Evolutionary conservation across 352 stramenopile species (phyloP), one percentile per base, ranked within the genome.

Genomic region (Pythium coloratum): DNA sequence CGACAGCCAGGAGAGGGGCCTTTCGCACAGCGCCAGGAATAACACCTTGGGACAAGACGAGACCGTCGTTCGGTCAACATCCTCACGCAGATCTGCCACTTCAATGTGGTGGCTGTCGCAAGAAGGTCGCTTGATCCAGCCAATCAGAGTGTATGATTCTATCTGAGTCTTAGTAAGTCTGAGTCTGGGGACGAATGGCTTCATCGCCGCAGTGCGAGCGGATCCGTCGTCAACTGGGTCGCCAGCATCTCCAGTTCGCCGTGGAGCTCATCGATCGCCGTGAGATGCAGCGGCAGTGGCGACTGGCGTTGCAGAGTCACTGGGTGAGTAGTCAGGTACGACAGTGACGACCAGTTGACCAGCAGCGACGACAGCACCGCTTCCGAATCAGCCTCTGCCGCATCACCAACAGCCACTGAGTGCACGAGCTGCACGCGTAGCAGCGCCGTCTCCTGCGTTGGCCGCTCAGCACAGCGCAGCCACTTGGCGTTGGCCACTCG

Each of bases 291-390:
- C 16, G 85, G 85, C 3, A 89, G 64, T 13, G 85, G 85, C 6
- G 81, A 91, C 54, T 85, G 76, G 16, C 85, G 78, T 60, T 81
- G 67, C 51, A 87, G 77, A 18, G 81, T 84, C 51, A 88, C 76
- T 16, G 85, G 85, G 46, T 93, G 81, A 60, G 83, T 88, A 13
- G 85, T 93, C 69, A 93, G 69, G 54, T 86, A 93, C 44, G 83
- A 91, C n/a, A 88, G 73, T 50, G 75, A 76, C 44, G 82, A 62
- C 40, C 90, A 91, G 42, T 93, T 80, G 8, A 66, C 64, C 60
- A 93, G 65, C 60, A 93, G 78, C 1, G 63, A 49, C 33, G 61
- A 66, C 9, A 74, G 40, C 2, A 61, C 65, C 20, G 76, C 64
- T 1, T 65, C 30, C 13, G 51, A 26, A 32, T 62, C n/a, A n/a